A percentile compares a stretch with the other conserved stretches of the same genome.
phyloP scores from a whole-genome alignment of 345 rosid genomes.

The Aquilaria malaccensis region DNA sequence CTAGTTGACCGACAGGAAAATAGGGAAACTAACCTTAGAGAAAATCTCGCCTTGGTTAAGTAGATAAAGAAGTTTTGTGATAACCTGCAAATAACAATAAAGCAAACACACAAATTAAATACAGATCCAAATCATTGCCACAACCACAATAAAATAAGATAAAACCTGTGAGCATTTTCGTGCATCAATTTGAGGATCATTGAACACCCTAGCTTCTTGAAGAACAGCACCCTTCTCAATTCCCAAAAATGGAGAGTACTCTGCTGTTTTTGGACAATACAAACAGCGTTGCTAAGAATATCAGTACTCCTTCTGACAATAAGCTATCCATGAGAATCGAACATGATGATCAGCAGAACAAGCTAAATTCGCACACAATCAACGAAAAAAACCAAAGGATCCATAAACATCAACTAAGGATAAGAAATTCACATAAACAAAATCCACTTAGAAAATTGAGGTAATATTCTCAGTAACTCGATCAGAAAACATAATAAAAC shows the following conservation, averaged over 20 bases:
- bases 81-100: slow-evolving; percentile 45
- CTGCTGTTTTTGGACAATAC: slow-evolving; percentile 37
- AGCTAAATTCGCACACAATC: background rate
- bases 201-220: slow-evolving; percentile 97
- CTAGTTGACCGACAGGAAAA: background rate
- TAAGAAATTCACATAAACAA: slow-evolving; percentile 3
- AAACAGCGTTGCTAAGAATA: slow-evolving; percentile 3
- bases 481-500: background rate
- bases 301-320: background rate
- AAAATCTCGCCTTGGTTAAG: slow-evolving; percentile 95
- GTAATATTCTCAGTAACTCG: background rate
- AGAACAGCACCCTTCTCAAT: slow-evolving; percentile 98
- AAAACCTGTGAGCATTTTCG: slow-evolving; percentile 95
- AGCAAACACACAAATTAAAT: slow-evolving; percentile 9
- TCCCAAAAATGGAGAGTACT: slow-evolving; percentile 90
- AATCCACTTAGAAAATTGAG: slow-evolving; percentile 21
- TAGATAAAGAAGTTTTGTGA: slow-evolving; percentile 88
- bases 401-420: slow-evolving; percentile 17
- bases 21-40: slow-evolving; percentile 54
- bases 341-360: slow-evolving; percentile 4
- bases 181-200: slow-evolving; percentile 97
- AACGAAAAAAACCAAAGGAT: slow-evolving; percentile 7
- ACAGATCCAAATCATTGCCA: background rate
- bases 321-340: background rate
- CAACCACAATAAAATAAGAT: slow-evolving; percentile 1